Evolutionary conservation across 108 stramenopile species (phyloP), one percentile per base, ranked within the genome.

Genomic region (Poteriospumella lacustris): DNA sequence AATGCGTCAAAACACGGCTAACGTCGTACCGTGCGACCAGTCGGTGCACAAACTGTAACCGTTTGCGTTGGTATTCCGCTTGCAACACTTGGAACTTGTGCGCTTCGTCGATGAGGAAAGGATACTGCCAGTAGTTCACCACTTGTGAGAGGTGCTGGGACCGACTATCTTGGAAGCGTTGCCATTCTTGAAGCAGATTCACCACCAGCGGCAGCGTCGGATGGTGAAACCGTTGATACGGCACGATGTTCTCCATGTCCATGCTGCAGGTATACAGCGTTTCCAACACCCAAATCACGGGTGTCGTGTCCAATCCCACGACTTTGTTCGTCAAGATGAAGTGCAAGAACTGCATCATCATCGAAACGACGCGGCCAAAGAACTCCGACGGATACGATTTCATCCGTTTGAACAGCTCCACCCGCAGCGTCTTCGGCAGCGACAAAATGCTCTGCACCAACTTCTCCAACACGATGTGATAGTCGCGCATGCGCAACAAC

Each of bases 301-400:
- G 64, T 36, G 64, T 68, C 15, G 36, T 15, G 64, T 68, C 64
- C 36, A 68, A 36, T 39, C 39, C 24, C 19, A 40, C 19, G 12
- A 19, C 36, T 19, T 68, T 36, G 40, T 40, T 68, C 24, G 28
- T 40, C 15, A 68, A 19, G 24, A 40, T 68, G 19, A 36, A 19
- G 19, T 12, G 15, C 19, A 68, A 19, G 40, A 39, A 68, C 19
- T 19, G 19, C 64, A 19, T 12, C 64, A 68, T 39, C 19, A 68
- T 19, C 19, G 19, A 39, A 12, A 68, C 38, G 24, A 68, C 24
- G 19, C 64, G 19, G 12, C 38, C 64, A 68, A 68, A 68, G 40
- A 39, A 40, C 64, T 68, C 64, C 36, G 64, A 68, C 15, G 64
- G 64, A 40, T 39, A 68, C 19, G 28, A 68, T 40, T 68, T 68